These are phyloP conservation scores for Nothopassalora personata DNA, from an alignment of 2,329 filamentous ascomycete genomes.

Conservation along the genomic window DNA sequence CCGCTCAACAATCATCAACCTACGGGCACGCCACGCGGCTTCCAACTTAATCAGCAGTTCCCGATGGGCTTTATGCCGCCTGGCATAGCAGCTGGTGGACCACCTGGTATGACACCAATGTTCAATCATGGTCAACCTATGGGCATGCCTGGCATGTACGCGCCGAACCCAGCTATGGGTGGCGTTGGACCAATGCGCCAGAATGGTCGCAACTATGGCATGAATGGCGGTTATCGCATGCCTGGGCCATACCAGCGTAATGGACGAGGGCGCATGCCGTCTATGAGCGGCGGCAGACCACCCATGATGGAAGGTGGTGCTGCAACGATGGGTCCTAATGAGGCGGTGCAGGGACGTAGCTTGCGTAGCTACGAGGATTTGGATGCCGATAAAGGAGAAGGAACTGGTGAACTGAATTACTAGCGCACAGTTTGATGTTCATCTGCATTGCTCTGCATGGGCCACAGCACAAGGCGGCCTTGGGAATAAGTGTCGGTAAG, in stretches of 20 bases:
- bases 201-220: conserved; percentile 33
- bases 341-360: conserved; percentile 87
- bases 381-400: conserved; percentile 62
- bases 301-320: conserved; percentile 57
- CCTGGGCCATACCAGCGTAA: conserved; percentile 27
- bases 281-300: conserved; percentile 20
- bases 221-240: conserved; percentile 23
- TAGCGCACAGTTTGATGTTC: conserved; percentile 37
- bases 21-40: conserved; percentile 82
- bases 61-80: conserved; percentile 39
- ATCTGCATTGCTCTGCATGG: neutral
- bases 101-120: conserved; percentile 30
- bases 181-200: conserved; percentile 40
- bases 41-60: conserved; percentile 69
- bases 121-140: conserved; percentile 40
- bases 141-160: conserved; percentile 24
- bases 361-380: conserved; percentile 97
- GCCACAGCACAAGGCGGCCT: neutral
- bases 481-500: neutral
- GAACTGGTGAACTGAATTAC: conserved; percentile 84
- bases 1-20: conserved; percentile 67
- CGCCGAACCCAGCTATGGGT: conserved; percentile 21
- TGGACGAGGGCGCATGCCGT: conserved; percentile 28
- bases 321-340: conserved; percentile 71
- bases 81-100: conserved; percentile 36